Conservation (phyloP, 305 asterid genomes). For the Solanum chacoense region DNA sequence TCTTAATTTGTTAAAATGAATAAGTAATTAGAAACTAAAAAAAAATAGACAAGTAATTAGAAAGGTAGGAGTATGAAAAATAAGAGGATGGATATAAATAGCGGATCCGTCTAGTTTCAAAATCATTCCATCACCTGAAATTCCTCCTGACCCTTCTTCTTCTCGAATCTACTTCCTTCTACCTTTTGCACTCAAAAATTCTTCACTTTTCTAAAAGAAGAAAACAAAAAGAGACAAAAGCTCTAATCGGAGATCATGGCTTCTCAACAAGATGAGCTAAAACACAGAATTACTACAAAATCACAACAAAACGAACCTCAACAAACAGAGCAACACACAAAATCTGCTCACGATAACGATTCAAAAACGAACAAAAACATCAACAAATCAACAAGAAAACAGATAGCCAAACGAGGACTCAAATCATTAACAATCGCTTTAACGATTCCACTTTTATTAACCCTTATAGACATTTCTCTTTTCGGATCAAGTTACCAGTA, state of each 20-base stretch:
- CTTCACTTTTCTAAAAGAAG: not conserved
- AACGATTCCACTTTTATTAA: slow-evolving; percentile 45
- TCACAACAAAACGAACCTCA: not conserved
- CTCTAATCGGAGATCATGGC: slow-evolving; percentile 23
- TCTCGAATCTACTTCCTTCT: not conserved
- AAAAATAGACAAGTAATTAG: no score
- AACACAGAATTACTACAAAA: slow-evolving; percentile 36
- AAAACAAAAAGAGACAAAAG: not conserved
- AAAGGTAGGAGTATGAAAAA: no score
- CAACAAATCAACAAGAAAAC: slow-evolving; percentile 11
- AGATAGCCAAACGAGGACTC: slow-evolving; percentile 59
- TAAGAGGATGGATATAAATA: not conserved
- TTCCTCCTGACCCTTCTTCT: not conserved
- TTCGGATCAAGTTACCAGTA: slow-evolving; percentile 53
- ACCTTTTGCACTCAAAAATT: not conserved
- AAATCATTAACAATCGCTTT: slow-evolving; percentile 55
- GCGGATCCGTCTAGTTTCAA: not conserved
- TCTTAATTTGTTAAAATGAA: no score
- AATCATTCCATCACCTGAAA: not conserved
- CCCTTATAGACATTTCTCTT: slow-evolving; percentile 38
- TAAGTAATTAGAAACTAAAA: no score
- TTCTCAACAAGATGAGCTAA: slow-evolving; percentile 36
- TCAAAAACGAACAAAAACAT: not conserved
- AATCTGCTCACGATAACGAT: not conserved
- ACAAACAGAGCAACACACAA: not conserved